These are phyloP conservation scores for Geotrichum citri-aurantii DNA, from an alignment of 1,139 yeast genomes.

Conservation along the genomic window DNA sequence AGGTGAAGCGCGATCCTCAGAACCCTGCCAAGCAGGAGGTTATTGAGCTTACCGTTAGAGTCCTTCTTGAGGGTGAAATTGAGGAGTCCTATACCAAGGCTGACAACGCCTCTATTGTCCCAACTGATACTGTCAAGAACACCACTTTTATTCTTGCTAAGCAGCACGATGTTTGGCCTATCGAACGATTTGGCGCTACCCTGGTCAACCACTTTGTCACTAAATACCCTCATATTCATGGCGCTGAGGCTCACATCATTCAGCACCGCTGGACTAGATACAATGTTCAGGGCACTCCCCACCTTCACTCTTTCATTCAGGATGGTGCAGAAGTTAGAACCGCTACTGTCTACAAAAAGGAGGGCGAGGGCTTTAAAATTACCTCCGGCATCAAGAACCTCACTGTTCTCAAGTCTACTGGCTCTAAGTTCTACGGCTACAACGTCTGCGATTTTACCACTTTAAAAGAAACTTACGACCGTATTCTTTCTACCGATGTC, in stretches of 20 bases:
- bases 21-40: slow-evolving; percentile 72
- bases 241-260: slow-evolving; percentile 57
- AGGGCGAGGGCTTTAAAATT: slow-evolving; percentile 46
- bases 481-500: slow-evolving; percentile 83
- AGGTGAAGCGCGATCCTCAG: slow-evolving; percentile 69
- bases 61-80: slow-evolving; percentile 69
- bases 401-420: slow-evolving; percentile 88
- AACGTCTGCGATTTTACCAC: slow-evolving; percentile 85
- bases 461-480: slow-evolving; percentile 71
- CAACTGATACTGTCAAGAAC: slow-evolving; percentile 91
- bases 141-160: slow-evolving; percentile 79
- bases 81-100: slow-evolving; percentile 80
- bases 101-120: slow-evolving; percentile 81
- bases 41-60: slow-evolving; percentile 75
- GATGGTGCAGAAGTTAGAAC: slow-evolving; percentile 79
- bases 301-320: slow-evolving; percentile 76
- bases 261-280: slow-evolving; percentile 79
- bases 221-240: slow-evolving; percentile 71
- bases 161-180: slow-evolving; percentile 72
- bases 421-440: slow-evolving; percentile 87
- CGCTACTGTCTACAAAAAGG: slow-evolving; percentile 46
- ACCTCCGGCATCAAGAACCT: slow-evolving; percentile 74
- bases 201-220: slow-evolving; percentile 72
- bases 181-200: slow-evolving; percentile 82
- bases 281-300: slow-evolving; percentile 64